phyloP scores from a whole-genome alignment of 2,329 filamentous ascomycete species.

The Trichoderma semiorbis region DNA sequence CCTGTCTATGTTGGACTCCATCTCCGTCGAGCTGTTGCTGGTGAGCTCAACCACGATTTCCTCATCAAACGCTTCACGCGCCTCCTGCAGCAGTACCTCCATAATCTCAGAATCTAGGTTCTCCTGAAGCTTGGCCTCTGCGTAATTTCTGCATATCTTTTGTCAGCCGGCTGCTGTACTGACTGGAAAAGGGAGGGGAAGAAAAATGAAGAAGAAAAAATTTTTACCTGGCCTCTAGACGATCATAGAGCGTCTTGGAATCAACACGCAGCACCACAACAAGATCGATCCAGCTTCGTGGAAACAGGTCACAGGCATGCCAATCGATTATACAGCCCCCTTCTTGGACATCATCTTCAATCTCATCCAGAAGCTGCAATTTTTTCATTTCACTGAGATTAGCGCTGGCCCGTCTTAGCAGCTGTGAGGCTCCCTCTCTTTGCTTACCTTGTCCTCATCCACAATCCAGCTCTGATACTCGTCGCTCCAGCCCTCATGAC shows the following conservation, averaged over 20 bases:
- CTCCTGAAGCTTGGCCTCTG: constrained; percentile 85
- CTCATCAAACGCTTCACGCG: constrained; percentile 78
- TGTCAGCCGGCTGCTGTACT: neutral
- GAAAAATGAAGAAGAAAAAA: constrained; percentile 16
- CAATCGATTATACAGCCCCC: constrained; percentile 94
- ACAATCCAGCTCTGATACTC: constrained; percentile 87
- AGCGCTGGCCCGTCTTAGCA: neutral
- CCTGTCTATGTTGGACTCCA: constrained; percentile 83
- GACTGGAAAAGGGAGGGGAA: neutral
- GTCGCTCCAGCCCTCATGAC: constrained; percentile 84
- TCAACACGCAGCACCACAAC: constrained; percentile 87
- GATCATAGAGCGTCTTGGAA: constrained; percentile 77
- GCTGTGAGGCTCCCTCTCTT: neutral
- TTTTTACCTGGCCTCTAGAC: constrained; percentile 65
- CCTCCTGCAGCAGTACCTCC: constrained; percentile 89
- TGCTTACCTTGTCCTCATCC: constrained; percentile 83
- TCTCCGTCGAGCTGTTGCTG: constrained; percentile 78
- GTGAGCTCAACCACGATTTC: constrained; percentile 85
- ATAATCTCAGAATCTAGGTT: constrained; percentile 98
- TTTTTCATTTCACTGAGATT: neutral
- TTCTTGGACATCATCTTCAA: constrained; percentile 73
- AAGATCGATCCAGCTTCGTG: constrained; percentile 88
- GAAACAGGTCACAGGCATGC: constrained; percentile 96
- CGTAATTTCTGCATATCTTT: constrained; percentile 63
- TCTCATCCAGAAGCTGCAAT: constrained; percentile 74